phyloP scores from a whole-genome alignment of 2,329 filamentous ascomycete genomes.

The Aspergillus sp. region DNA sequence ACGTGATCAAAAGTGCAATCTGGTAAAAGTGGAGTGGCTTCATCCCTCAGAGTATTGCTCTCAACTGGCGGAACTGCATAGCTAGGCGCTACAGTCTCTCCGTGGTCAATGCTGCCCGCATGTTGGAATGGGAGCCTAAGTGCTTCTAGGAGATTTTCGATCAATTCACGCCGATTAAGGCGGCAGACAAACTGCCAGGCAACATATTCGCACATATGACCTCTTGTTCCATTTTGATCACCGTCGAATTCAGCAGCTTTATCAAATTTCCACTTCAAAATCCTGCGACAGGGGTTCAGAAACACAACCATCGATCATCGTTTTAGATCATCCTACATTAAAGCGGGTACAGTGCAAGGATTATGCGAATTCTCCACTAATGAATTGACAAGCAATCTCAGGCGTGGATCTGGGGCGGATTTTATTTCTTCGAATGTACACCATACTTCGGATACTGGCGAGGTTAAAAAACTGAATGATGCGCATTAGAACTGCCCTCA shows the following conservation, averaged over 20 bases:
- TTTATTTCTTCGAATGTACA: conserved; percentile 48
- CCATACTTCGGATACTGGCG: conserved; percentile 40
- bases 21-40: conserved; percentile 32
- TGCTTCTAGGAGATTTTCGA: conserved; percentile 58
- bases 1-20: conserved; percentile 22
- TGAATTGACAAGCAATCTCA: conserved; percentile 39
- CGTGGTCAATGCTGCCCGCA: conserved; percentile 19
- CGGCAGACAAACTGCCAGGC: conserved; percentile 62
- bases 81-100: conserved; percentile 21
- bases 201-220: conserved; percentile 60
- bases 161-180: conserved; percentile 56
- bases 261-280: conserved; percentile 57
- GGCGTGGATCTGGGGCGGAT: conserved; percentile 37
- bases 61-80: conserved; percentile 12
- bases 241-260: conserved; percentile 53
- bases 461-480: conserved; percentile 36
- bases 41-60: conserved; percentile 17
- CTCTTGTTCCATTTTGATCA: conserved; percentile 57
- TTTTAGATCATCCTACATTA: conserved; percentile 48
- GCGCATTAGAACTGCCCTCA: conserved; percentile 4
- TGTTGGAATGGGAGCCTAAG: conserved; percentile 33
- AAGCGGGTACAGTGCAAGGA: conserved; percentile 45
- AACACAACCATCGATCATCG: neutral
- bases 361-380: conserved; percentile 45
- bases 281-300: conserved; percentile 38